phyloP scores from a whole-genome alignment of 352 stramenopile genomes.

The Pythium grandisporangium region DNA sequence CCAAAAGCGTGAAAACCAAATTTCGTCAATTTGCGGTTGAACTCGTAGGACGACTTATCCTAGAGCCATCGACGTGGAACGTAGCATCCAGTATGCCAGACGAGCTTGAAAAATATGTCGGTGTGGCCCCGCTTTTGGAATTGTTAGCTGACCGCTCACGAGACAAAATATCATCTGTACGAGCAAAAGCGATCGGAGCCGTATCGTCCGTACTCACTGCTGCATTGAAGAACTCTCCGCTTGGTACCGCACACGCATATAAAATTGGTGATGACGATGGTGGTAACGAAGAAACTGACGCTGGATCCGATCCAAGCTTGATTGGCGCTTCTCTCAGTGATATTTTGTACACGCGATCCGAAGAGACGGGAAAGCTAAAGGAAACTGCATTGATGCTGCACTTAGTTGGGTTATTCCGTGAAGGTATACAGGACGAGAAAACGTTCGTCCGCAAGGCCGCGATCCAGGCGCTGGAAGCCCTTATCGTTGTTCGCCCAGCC shows the following conservation, averaged over 20 bases:
- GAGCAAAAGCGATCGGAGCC: constrained; percentile 70
- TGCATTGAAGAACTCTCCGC: constrained; percentile 19
- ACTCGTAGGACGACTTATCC: constrained; percentile 48
- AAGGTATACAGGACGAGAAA: constrained; percentile 71
- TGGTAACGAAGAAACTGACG: constrained; percentile 2
- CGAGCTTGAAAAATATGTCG: constrained; percentile 26
- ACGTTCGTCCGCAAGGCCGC: constrained; percentile 75
- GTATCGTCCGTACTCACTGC: constrained; percentile 56
- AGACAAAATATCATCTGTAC: constrained; percentile 73
- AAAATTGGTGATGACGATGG: constrained; percentile 10
- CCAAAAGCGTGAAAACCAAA: constrained; percentile 58
- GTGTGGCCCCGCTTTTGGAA: constrained; percentile 46
- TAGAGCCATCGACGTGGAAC: constrained; percentile 55
- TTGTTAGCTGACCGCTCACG: constrained; percentile 63
- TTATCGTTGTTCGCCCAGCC: constrained; percentile 42
- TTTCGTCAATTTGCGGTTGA: constrained; percentile 80
- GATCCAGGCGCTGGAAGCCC: constrained; percentile 67
- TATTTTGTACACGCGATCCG: constrained; percentile 31
- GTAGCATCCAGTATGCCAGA: constrained; percentile 13
- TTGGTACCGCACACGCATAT: too few species aligned
- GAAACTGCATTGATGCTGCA: constrained; percentile 60
- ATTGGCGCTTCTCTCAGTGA: constrained; percentile 41
- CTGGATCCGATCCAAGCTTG: constrained; percentile 9
- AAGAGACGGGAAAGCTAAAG: constrained; percentile 21
- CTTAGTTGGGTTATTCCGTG: constrained; percentile 64